Evolutionary conservation across 1,284 basidiomycete genomes (phyloP), one percentile per base, ranked within the genome.

Genomic region (Anthracocystis walkeri): DNA sequence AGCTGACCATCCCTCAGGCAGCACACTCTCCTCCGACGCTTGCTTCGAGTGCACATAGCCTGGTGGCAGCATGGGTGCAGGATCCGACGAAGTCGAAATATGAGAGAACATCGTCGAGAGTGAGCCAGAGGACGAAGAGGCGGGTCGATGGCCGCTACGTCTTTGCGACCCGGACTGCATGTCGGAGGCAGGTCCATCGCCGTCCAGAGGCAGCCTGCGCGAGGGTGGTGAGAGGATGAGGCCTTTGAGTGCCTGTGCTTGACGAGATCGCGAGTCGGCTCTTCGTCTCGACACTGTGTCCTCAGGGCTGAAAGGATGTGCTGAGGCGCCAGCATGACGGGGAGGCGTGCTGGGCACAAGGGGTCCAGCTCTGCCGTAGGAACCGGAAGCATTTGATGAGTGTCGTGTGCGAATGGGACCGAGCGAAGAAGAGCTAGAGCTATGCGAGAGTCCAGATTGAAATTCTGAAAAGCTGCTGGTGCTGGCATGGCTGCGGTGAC

Each of bases 381-480:
- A 71, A 31, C 67, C 58, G 7, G 64, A 59, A 16, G 63, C 56
- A 14, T 70, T 75, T 7, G 73, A 75, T 6, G 64, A 56, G n/a
- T 71, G 64, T 18, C 67, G 59, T 5, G 67, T 70, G 35, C 73
- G 65, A 23, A 75, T 75, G 41, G 67, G 67, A 31, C 73, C 73
- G 2, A 75, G 61, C n/a, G 73, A 71, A 6, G 73, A 71, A 11
- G 73, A 71, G 58, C 73, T 71, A 4, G 67, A 61, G 40, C 64
- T 63, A 11, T 65, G 64, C 7, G 64, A 60, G 33, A 63, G 59
- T n/a, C 64, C 60, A 2, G 67, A 69, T 18, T 74, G 71, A 38
- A 74, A 68, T 20, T 67, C 71, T 2, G 71, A 66, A 21, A 75
- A 75, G 61, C 73, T 75, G 66, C 50, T 70, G 59, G 66, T 70